Evolutionary conservation across 1,284 basidiomycete genomes (phyloP).

Genomic region (Sutorius eximius): DNA sequence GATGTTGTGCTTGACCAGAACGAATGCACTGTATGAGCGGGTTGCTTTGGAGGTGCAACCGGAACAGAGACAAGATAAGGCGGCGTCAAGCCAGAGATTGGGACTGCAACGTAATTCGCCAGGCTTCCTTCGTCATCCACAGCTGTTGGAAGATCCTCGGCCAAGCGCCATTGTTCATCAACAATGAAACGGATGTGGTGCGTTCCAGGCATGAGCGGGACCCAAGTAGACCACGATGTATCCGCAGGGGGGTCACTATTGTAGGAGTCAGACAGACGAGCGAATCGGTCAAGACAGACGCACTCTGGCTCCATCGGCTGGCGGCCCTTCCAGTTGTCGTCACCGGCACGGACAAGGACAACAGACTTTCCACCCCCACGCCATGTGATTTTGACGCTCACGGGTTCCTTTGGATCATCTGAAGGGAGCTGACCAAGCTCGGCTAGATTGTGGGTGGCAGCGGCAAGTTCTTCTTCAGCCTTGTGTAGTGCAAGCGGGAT

Average conservation of each 20-base stretch:
- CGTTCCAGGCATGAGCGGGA: constrained; percentile 82
- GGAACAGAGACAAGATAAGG: constrained; percentile 19
- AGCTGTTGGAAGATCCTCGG: constrained; percentile 82
- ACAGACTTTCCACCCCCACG: constrained; percentile 60
- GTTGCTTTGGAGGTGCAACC: constrained; percentile 43
- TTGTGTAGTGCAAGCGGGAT: constrained; percentile 59
- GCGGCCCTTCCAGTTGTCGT: constrained; percentile 70
- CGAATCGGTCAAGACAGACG: constrained; percentile 30
- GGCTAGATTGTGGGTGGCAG: constrained; percentile 16
- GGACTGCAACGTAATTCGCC: constrained; percentile 86
- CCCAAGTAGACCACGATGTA: constrained; percentile 45
- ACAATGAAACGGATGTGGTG: constrained; percentile 97
- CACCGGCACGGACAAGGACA: constrained; percentile 64
- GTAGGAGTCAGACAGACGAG: constrained; percentile 15
- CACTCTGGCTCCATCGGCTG: constrained; percentile 63
- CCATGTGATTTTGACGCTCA: constrained; percentile 63
- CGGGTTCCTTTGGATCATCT: constrained; percentile 42
- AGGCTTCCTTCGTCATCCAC: constrained; percentile 94
- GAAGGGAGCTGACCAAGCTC: constrained; percentile 25
- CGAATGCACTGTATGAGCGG: constrained; percentile 29
- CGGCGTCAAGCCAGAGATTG: constrained; percentile 38
- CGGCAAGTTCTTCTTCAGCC: constrained; percentile 34
- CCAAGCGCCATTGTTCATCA: constrained; percentile 83
- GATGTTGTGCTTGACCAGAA: constrained; percentile 41
- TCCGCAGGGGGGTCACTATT: constrained; percentile 34